Percentiles rank a stretch among this genome's conserved stretches.
Conservation (phyloP, 768 basidiomycete genomes). For the Gelatoporia subvermispora region DNA sequence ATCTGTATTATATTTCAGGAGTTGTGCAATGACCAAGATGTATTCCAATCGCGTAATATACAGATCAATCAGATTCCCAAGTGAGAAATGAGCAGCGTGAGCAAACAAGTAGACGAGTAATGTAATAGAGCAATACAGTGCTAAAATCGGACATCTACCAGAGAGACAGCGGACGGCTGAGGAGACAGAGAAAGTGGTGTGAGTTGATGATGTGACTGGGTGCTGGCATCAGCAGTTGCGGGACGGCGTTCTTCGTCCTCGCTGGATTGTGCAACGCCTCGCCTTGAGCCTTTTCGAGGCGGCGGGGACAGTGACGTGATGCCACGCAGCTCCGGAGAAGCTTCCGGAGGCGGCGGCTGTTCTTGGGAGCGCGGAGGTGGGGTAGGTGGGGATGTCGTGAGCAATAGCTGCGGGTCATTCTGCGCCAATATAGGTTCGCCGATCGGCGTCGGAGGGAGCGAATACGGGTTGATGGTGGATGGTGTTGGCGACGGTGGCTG, state of each 20-base stretch:
- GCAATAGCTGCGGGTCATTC: conserved; percentile 60
- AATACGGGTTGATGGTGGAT: conserved; percentile 27
- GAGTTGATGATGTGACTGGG: not conserved
- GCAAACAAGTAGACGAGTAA: too few species aligned
- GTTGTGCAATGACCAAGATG: not conserved
- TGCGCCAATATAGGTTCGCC: conserved; percentile 56
- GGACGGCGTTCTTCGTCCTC: conserved; percentile 7
- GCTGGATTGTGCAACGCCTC: conserved; percentile 25
- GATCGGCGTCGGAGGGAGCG: conserved; percentile 42
- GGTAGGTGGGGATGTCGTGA: conserved; percentile 35
- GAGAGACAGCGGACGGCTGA: conserved; percentile 3
- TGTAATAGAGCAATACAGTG: too few species aligned
- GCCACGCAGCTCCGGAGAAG: conserved; percentile 28
- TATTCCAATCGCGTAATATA: not conserved
- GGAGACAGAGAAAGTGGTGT: conserved; percentile 1
- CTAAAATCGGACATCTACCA: not conserved
- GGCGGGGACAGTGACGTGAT: conserved; percentile 60
- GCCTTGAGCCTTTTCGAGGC: conserved; percentile 55
- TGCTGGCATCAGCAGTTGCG: not conserved
- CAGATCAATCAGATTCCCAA: too few species aligned
- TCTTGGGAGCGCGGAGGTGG: conserved; percentile 15
- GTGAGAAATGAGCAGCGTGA: too few species aligned
- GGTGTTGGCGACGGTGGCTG: conserved; percentile 20
- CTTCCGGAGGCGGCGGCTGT: conserved; percentile 21
- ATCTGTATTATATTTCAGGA: too few species aligned